Evolutionary conservation across 176 grass and related monocot genomes (phyloP), one percentile per base, ranked within the genome.

Genomic region (Melocanna baccifera): DNA sequence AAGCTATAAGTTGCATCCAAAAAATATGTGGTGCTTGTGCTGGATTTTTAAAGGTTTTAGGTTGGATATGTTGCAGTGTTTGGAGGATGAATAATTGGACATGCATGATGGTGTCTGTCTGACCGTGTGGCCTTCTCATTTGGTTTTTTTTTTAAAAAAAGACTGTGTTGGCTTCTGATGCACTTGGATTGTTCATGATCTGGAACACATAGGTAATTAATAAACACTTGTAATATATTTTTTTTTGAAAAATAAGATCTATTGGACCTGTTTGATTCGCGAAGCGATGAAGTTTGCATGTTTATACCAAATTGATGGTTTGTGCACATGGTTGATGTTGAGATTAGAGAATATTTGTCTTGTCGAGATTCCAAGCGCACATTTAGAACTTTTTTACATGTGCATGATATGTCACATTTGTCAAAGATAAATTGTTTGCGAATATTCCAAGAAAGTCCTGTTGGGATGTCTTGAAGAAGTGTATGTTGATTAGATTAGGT

Each of bases 31-130:
- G 2, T 66, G 63, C 77, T 32, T 68, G 71, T 40, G 8, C 45
- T 42, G 37, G 41, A 10, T 12, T 51, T 73, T 53, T 37, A 7
- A 59, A 25, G 26, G n/a, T 45, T 10, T 6, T 58, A 55, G 47
- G 12, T n/a, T 63, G 52, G 51, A 48, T 78, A 61, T 61, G 37
- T 26, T 42, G 1, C 36, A 29, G 62, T 46, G 37, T 26, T 85
- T 70, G 51, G 26, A 77, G 36, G 63, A 34, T 68, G 36, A 77
- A 78, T 85, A 69, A 46, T 45, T 22, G 7, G 5, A 32, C n/a
- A 47, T 36, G 19, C 39, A 45, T 46, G n/a, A 9, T 20, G 77
- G 36, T 55, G 18, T 36, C 18, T 75, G 18, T 75, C 29, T 0
- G 16, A 55, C 15, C 14, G 48, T 56, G 16, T 73, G 45, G 7